phyloP scores from a whole-genome alignment of 202 grass and related monocot species.

The Tripidium arundinaceum region DNA sequence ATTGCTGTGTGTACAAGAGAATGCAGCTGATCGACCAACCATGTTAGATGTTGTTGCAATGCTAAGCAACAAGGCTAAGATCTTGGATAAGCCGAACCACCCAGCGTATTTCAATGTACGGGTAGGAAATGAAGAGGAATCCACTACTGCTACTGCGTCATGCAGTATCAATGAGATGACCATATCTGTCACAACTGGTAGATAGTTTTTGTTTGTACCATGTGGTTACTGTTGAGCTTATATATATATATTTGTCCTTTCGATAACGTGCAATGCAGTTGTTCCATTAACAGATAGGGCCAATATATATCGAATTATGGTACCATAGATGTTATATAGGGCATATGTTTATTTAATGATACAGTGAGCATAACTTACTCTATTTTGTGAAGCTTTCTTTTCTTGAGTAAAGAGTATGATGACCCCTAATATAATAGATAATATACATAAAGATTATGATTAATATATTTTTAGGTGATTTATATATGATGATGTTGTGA shows the following conservation, averaged over 20 bases:
- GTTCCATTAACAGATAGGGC: neutral
- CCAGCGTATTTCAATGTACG: slow-evolving; percentile 19
- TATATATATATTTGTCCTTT: too few species aligned
- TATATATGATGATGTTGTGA: neutral
- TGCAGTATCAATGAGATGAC: slow-evolving; percentile 27
- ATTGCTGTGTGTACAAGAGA: slow-evolving; percentile 17
- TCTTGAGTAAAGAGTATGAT: neutral
- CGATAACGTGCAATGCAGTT: too few species aligned
- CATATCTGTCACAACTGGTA: neutral
- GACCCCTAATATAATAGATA: too few species aligned
- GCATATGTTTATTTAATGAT: neutral
- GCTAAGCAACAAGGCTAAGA: neutral
- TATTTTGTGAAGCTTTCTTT: neutral
- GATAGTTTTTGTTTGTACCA: neutral
- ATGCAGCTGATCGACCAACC: slow-evolving; percentile 8
- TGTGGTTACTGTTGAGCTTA: neutral
- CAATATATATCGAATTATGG: neutral
- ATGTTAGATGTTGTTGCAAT: slow-evolving; percentile 7
- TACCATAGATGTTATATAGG: neutral
- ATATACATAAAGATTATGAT: neutral
- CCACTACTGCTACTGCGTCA: neutral
- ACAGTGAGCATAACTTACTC: neutral
- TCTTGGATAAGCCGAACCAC: neutral
- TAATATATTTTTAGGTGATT: too few species aligned
- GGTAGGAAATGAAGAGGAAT: neutral